Percentiles rank a stretch among this genome's conserved stretches.
phyloP scores from a whole-genome alignment of 139 green algal species.

The Chlamydomonas sp. region DNA sequence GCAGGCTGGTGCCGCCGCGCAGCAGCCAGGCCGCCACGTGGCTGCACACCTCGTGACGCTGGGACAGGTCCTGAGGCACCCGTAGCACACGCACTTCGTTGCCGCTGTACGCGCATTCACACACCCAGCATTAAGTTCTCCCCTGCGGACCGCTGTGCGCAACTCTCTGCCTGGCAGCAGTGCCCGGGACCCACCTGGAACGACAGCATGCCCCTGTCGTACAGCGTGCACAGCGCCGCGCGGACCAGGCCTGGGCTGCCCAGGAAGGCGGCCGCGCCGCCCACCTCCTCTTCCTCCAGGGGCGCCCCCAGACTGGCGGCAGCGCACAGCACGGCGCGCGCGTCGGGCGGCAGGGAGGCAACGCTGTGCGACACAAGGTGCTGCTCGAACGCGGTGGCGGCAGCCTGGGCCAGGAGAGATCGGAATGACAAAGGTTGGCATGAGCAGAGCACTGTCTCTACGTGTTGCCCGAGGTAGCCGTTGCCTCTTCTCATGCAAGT shows the following conservation, averaged over 20 bases:
- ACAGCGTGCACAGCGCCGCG: slow-evolving; percentile 15
- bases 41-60: slow-evolving; percentile 26
- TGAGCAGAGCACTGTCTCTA: too few species aligned
- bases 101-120: too few species aligned
- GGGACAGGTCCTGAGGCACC: slow-evolving; percentile 2
- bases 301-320: background rate
- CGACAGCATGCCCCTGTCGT: slow-evolving; percentile 24
- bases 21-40: slow-evolving; percentile 30
- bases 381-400: background rate
- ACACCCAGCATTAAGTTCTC: too few species aligned
- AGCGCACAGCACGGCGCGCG: slow-evolving; percentile 20
- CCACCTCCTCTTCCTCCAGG: slow-evolving; percentile 29
- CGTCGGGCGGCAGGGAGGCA: background rate
- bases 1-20: background rate
- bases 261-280: slow-evolving; percentile 10
- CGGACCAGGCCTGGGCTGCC: slow-evolving; percentile 15
- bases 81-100: background rate
- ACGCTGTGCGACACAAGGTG: slow-evolving; percentile 19
- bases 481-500: too few species aligned
- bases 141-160: too few species aligned
- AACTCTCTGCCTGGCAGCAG: too few species aligned
- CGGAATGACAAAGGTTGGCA: too few species aligned
- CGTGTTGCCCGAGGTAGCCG: too few species aligned
- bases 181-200: slow-evolving; percentile 17
- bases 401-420: background rate